Evolutionary conservation across 2,329 filamentous ascomycete species (phyloP), one percentile per base, ranked within the genome.

Genomic region (Colletotrichum agaves): DNA sequence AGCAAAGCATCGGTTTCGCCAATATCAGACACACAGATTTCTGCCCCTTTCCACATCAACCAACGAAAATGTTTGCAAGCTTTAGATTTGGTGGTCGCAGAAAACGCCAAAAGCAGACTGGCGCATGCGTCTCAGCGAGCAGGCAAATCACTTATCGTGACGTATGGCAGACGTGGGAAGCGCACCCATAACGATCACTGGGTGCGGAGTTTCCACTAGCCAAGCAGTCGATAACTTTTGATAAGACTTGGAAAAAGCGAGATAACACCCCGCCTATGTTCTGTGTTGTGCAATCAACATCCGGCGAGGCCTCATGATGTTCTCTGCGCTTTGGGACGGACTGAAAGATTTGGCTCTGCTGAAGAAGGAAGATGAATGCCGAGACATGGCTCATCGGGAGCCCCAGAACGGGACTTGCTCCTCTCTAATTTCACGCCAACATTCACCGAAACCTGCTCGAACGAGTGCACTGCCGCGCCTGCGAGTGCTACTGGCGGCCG

Each of bases 381-480:
- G 61, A 64, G 61, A 67, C 64, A 67, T 33, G 35, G 60, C 60
- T 59, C 46, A 47, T 47, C 50, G 59, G 43, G 37, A 47, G 55
- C 39, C 49, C 39, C 31, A 46, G 55, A 67, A 52, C 37, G 53
- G 33, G 31, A 58, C 61, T 17, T 12, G 37, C 7, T 23, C 61
- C 31, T 59, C 37, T 47, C 53, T 59, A 67, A 67, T 67, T 52
- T 59, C 64, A 64, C 61, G 21, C 53, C 53, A 37, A 58, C 37
- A 17, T 43, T 44, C 35, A 61, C 39, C 41, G 44, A 37, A 60
- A 61, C 47, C 43, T 61, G 55, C 47, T 55, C 15, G 27, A 43
- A 17, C 13, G 7, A 55, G 37, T 52, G 68, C 69, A 66, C 69
- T 62, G 66, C 66, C 69, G 69, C 69, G 69, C 59, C 43, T 65